Evolutionary conservation across 2,329 filamentous ascomycete genomes (phyloP), one percentile per base, ranked within the genome.

Genomic region (Talaromyces albobiverticillius): DNA sequence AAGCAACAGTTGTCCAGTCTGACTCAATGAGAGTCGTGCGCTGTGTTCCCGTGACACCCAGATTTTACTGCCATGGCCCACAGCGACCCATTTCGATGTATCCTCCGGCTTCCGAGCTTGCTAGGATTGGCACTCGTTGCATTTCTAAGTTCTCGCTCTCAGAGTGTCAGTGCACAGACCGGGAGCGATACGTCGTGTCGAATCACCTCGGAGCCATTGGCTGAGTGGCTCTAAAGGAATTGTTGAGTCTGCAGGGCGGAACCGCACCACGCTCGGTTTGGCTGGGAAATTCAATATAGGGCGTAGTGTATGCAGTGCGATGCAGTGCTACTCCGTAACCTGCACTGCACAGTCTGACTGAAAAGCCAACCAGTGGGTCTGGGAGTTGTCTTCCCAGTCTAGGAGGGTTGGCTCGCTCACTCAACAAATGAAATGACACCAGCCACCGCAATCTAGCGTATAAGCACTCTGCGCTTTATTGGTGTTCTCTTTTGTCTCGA

Each of bases 41-140:
- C 18, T 20, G 41, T 52, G 50, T 52, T 52, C 50, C 50, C 50
- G 50, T 52, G 50, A 52, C 50, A 40, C 50, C 22, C 16, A 2
- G 18, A 14, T 22, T 31, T 34, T 31, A 52, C 31, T 43, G 41
- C 29, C 40, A 52, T 22, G 50, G 25, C 40, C 40, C 40, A 52
- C 40, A 11, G 6, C 26, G 29, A 45, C 50, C 40, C 40, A 34
- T 52, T 16, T 26, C 9, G 42, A 31, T 4, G 42, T 13, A 26
- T 26, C 42, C 42, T 26, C 42, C 42, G 20, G 25, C 41, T 20
- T 18, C 34, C 4, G 16, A 16, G 34, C n/a, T 13, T 16, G 36
- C 18, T 40, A 9, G 18, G n/a, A 38, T 38, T 16, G n/a, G 31
- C 13, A 10, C 6, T 10, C 13, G 13, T 14, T 3, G 31, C 3